A percentile compares a stretch with the other conserved stretches of the same genome.
phyloP scores from a whole-genome alignment of 306 rosid genomes.

The Neltuma alba region DNA sequence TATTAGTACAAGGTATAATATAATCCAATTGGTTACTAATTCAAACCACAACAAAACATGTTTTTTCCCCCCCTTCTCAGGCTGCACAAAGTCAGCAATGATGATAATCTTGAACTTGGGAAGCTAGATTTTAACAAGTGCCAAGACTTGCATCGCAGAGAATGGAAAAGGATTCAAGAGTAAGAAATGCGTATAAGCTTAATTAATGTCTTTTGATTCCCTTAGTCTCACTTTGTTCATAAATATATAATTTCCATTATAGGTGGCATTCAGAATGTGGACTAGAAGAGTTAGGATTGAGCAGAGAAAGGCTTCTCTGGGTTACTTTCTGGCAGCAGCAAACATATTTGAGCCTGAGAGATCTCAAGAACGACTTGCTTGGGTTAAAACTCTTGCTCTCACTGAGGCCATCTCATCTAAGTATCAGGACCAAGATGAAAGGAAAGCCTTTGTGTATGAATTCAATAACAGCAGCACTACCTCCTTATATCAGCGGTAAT shows the following conservation, averaged over 20 bases:
- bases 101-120: constrained; percentile 57
- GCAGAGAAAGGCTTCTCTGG: constrained; percentile 48
- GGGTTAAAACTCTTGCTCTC: constrained; percentile 55
- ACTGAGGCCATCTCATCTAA: constrained; percentile 40
- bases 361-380: constrained; percentile 55
- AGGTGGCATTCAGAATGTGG: constrained; percentile 62
- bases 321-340: constrained; percentile 55
- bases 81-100: constrained; percentile 60
- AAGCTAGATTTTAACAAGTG: constrained; percentile 60
- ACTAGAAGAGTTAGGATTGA: constrained; percentile 45
- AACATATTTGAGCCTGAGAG: constrained; percentile 58
- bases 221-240: neutral
- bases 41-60: too few species aligned
- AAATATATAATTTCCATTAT: too few species aligned
- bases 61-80: too few species aligned
- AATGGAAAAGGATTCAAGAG: constrained; percentile 61
- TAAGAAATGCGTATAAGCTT: neutral
- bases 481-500: neutral
- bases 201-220: neutral
- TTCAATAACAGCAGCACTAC: constrained; percentile 29
- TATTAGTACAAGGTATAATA: too few species aligned
- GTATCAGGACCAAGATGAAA: constrained; percentile 28
- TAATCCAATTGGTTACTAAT: too few species aligned
- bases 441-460: constrained; percentile 46
- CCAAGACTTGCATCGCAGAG: constrained; percentile 56